Base-by-base conservation (phyloP, 2,329 filamentous ascomycete genomes). In the Trichoderma sp. region DNA sequence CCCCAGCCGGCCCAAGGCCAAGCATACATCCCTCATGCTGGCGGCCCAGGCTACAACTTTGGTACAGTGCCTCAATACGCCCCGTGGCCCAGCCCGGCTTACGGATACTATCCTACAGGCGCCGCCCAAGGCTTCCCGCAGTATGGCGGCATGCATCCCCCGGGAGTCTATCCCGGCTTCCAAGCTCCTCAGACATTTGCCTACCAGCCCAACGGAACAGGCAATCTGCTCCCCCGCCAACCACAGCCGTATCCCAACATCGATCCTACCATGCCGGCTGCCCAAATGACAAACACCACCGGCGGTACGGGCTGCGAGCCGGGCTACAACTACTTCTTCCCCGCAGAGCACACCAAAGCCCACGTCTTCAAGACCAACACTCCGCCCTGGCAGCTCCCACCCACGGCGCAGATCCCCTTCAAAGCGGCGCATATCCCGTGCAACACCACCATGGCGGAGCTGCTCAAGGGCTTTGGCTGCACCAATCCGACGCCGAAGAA, bases 271-370 rank as follows among this genome's bases (percentile, higher is more conserved):
- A 83, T 85, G 70, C 85, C 86, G 0, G 85, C 85, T 0, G 81
- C 83, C 32, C 84, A 87, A 71, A 79, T 90, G 78, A 82, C 81
- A 58, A 88, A 89, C 77, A 82, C 83, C 0, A 85, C 85, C 0
- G 86, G 87, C 55, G 86, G 86, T 26, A 81, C 84, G 1, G 86
- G 87, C 51, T 85, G 85, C 70, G 87, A 89, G 73, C 86, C 85
- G 0, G 88, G 87, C 2, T 90, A 89, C 79, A 87, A 88, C 78
- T 88, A 89, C 77, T 84, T 89, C 74, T 90, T 89, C 77, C 83
- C 86, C 0, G 73, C 79, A 0, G 81, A 86, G 71, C 86, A 89
- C 75, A 87, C 86, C 34, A 89, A 87, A 71, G 79, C 89, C 7
- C 86, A 89, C 72, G 80, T 90, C 3, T 82, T 90, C 76, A 84